Evolutionary conservation across 805 yeast species (phyloP), one percentile per base, ranked within the genome.

Genomic region (Wickerhamomyces rabaulensis): DNA sequence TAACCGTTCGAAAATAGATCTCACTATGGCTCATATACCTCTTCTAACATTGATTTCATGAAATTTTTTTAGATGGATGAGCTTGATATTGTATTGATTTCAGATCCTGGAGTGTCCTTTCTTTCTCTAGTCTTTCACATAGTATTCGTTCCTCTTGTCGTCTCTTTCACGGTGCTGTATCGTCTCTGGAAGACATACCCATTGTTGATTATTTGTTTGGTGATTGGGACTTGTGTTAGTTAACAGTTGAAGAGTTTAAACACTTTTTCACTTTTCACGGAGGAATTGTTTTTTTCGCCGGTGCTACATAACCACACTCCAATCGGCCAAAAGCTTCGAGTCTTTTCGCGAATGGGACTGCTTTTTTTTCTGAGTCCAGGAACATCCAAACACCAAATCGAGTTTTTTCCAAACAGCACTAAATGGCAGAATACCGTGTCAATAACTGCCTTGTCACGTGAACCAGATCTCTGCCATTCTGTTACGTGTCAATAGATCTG

Each of bases 191-290:
- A 20, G 23, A 36, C 39, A 36, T 36, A 36, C 39, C 39, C 39
- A 36, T 36, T 36, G 39, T 36, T 36, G 39, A 36, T 36, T 36
- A 36, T 19, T 36, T 19, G 39, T 36, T 36, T 36, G 22, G 39
- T 19, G 22, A 13, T 35, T 36, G 25, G 36, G 16, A 33, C 36
- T 33, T 36, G 39, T 36, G 20, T 36, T 36, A 36, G 39, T 20
- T 19, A 19, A 36, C 19, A 36, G 39, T 17, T 19, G 23, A 36
- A 36, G 39, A 36, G 23, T 36, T 20, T 36, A 36, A 36, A 36
- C 39, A 36, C 16, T 36, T 36, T 36, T 36, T 36, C 39, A 36
- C 23, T 36, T 36, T 36, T 36, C 39, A 36, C 39, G n/a, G 19
- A 20, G 19, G 12, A 20, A 6, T 36, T 19, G 25, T 36, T 36